These are phyloP conservation scores for Fusarium albosuccineum DNA, from an alignment of 2,329 filamentous ascomycete species.

Conservation along the genomic window DNA sequence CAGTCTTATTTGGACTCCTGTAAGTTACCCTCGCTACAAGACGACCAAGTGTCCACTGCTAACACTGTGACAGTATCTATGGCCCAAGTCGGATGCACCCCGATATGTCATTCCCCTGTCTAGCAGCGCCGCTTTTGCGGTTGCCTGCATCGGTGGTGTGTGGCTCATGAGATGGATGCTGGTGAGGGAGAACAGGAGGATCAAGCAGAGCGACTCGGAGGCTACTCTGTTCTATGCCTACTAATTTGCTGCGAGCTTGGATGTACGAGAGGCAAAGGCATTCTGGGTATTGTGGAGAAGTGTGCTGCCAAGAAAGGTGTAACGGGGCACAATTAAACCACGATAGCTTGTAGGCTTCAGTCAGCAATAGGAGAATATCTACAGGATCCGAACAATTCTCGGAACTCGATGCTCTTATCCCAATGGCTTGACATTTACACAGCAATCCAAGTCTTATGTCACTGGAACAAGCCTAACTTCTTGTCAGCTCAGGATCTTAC, in stretches of 20 bases:
- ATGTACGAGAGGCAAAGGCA: too few species aligned
- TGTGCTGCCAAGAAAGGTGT: too few species aligned
- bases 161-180: constrained; percentile 48
- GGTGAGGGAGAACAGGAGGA: constrained; percentile 44
- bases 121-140: constrained; percentile 45
- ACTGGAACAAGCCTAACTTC: too few species aligned
- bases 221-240: constrained; percentile 43
- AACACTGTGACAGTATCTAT: constrained; percentile 26
- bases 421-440: too few species aligned
- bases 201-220: constrained; percentile 42
- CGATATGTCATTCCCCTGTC: constrained; percentile 39
- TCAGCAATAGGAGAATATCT: too few species aligned
- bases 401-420: too few species aligned
- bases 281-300: too few species aligned
- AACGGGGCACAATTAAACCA: too few species aligned
- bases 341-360: too few species aligned
- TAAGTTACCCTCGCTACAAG: neutral
- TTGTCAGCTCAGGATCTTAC: too few species aligned
- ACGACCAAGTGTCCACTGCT: neutral
- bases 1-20: constrained; percentile 40
- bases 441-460: too few species aligned
- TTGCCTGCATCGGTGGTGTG: constrained; percentile 49
- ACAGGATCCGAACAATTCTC: too few species aligned
- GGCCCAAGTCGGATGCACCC: constrained; percentile 39
- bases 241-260: neutral